phyloP scores from a whole-genome alignment of 177 flowering plant genomes.

The Vitis hybrid region DNA sequence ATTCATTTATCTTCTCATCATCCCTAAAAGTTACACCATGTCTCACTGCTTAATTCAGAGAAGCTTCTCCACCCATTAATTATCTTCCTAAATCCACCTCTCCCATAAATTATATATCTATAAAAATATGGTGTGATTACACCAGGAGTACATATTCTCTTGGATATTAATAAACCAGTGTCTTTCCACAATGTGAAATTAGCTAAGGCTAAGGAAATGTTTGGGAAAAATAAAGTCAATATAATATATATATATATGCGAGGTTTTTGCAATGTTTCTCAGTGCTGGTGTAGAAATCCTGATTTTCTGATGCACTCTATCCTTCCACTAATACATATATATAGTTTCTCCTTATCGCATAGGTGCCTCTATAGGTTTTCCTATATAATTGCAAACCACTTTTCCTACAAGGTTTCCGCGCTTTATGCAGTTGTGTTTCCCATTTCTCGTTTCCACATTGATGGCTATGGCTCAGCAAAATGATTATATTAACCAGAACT shows the following conservation, averaged over 20 bases:
- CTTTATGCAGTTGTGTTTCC: slow-evolving; percentile 27
- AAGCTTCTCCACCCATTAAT: background rate
- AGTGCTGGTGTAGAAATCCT: too few species aligned
- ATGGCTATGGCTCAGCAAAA: background rate
- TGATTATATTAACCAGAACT: background rate
- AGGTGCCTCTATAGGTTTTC: background rate
- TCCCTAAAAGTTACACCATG: background rate
- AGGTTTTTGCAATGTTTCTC: too few species aligned
- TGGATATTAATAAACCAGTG: too few species aligned
- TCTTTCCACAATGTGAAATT: too few species aligned
- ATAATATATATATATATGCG: too few species aligned
- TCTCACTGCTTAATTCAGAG: background rate
- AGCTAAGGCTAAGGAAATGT: too few species aligned
- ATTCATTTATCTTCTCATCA: slow-evolving; percentile 2
- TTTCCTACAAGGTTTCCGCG: slow-evolving; percentile 14
- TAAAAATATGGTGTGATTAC: too few species aligned
- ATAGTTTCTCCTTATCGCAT: background rate
- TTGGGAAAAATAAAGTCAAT: too few species aligned
- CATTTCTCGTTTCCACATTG: slow-evolving; percentile 7
- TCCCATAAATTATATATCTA: too few species aligned
- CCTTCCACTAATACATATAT: background rate
- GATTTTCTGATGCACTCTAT: background rate
- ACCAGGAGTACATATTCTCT: too few species aligned
- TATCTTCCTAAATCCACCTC: background rate
- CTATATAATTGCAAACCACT: slow-evolving; percentile 1